These are phyloP conservation scores for Daedaleopsis nitida DNA, from an alignment of 768 basidiomycete species.

Conservation along the genomic window DNA sequence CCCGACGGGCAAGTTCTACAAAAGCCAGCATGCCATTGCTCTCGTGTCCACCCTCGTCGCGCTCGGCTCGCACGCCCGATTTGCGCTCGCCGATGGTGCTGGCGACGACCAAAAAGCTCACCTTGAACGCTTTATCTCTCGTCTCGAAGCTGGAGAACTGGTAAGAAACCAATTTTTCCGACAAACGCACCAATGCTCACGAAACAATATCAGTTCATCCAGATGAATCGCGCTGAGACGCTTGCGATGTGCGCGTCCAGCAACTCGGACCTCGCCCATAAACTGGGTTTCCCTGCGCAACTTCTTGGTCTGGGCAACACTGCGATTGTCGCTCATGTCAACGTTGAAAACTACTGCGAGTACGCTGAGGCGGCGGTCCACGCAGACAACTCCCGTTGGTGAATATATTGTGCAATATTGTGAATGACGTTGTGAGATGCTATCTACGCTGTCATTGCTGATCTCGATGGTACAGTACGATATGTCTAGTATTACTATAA, in stretches of 20 bases:
- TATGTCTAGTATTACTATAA: background rate
- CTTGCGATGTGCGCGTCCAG: slow-evolving; percentile 62
- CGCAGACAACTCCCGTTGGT: slow-evolving; percentile 28
- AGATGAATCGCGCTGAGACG: slow-evolving; percentile 51
- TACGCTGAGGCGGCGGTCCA: slow-evolving; percentile 56
- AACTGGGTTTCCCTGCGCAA: slow-evolving; percentile 49
- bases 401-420: background rate
- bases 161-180: slow-evolving; percentile 34
- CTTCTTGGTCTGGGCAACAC: slow-evolving; percentile 46
- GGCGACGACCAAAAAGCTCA: slow-evolving; percentile 44
- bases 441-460: slow-evolving; percentile 1
- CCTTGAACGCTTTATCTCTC: slow-evolving; percentile 51
- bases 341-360: slow-evolving; percentile 58
- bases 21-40: slow-evolving; percentile 44
- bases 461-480: background rate
- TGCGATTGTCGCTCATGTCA: slow-evolving; percentile 55
- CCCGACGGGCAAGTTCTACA: slow-evolving; percentile 66
- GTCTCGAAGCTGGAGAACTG: slow-evolving; percentile 54
- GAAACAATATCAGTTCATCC: slow-evolving; percentile 52
- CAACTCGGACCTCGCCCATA: slow-evolving; percentile 46
- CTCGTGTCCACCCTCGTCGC: slow-evolving; percentile 56
- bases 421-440: background rate
- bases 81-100: slow-evolving; percentile 42
- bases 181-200: background rate
- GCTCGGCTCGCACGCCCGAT: slow-evolving; percentile 51